Evolutionary conservation across 2,329 filamentous ascomycete species (phyloP), one percentile per base, ranked within the genome.

Genomic region (Cladophialophora chaetospira): DNA sequence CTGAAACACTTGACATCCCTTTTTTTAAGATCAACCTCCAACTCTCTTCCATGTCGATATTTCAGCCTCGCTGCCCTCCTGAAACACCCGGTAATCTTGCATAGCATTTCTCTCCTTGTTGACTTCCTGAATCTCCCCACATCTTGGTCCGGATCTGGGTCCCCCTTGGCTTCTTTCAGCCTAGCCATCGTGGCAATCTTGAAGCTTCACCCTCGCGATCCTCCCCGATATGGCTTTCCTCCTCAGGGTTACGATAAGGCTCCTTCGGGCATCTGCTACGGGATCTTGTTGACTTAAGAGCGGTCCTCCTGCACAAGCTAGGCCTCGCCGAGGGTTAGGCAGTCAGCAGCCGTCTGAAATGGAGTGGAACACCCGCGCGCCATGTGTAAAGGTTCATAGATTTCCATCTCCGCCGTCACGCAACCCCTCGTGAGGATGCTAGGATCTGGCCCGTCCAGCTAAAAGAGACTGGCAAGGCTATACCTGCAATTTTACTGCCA

Each of bases 401-500:
- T 31, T 25, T 36, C 26, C 17, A 36, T 21, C 21, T 31, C 49
- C 45, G 36, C 44, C 25, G 33, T 38, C 42, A 47, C 36, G 49
- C 43, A 58, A 44, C 10, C 25, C 21, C 21, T 51, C 21, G 23
- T 26, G 21, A 28, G 46, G 35, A 5, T 26, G 36, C 15, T 23
- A 48, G 33, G 44, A 44, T 47, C 38, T 48, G 25, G 36, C 42
- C 25, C 40, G 38, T 31, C 42, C 40, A 11, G 21, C 36, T 26
- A 36, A 44, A 44, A n/a, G 29, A 26, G 25, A 33, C n/a, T 43
- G 13, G 6, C 46, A 26, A 31, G 56, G 42, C 26, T 47, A 55
- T 35, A 40, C 49, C 58, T 57, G 58, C 58, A 60, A 60, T 60
- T 55, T 60, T 31, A 52, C 28, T 11, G 40, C 25, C 21, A 15